phyloP scores from a whole-genome alignment of 2,329 filamentous ascomycete species.

The Sporothrix curviconia region DNA sequence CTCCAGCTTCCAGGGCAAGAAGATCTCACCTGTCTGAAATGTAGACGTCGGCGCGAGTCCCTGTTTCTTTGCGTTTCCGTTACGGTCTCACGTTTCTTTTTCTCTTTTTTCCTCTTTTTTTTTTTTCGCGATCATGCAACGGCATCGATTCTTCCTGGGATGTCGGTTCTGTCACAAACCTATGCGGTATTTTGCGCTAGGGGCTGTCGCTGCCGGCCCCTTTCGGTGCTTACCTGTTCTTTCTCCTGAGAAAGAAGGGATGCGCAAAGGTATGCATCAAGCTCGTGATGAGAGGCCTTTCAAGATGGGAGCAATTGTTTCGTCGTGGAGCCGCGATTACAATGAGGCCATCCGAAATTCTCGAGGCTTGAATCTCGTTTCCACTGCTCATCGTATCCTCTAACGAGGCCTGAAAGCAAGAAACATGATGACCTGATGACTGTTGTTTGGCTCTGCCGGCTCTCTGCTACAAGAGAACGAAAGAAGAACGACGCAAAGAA shows the following conservation, averaged over 20 bases:
- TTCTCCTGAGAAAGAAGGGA: not conserved
- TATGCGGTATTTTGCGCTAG: constrained; percentile 32
- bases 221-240: too few species aligned
- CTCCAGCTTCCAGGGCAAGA: constrained; percentile 69
- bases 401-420: not conserved
- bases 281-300: constrained; percentile 7
- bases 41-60: not conserved
- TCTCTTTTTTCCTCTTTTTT: not conserved
- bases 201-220: constrained; percentile 56
- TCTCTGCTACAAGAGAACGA: not conserved
- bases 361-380: constrained; percentile 15
- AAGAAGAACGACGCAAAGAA: not conserved
- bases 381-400: not conserved
- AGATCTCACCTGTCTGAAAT: constrained; percentile 55
- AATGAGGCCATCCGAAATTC: constrained; percentile 31
- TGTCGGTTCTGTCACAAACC: too few species aligned
- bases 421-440: constrained; percentile 14
- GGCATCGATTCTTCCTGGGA: too few species aligned
- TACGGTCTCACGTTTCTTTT: not conserved
- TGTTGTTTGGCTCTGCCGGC: constrained; percentile 2
- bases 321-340: constrained; percentile 38
- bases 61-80: too few species aligned
- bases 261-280: not conserved
- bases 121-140: constrained; percentile 38
- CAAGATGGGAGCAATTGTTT: not conserved